Base-by-base conservation (phyloP, 345 rosid genomes). In the Anastatica hierochuntica region DNA sequence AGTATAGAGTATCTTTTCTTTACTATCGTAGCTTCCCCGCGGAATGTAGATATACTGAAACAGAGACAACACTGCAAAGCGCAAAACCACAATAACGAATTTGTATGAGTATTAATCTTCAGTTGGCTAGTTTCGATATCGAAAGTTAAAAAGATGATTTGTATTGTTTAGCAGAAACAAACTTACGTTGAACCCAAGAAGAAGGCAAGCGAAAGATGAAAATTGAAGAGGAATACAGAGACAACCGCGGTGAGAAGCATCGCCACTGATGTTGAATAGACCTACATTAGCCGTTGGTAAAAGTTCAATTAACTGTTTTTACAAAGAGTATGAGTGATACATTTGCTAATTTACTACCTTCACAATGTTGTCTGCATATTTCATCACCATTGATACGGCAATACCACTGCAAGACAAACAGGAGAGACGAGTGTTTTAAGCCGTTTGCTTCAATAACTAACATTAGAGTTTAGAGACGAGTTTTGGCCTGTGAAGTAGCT, bases 371-470 rank as follows among this genome's bases (percentile, higher is more conserved):
- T 92, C 95, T 11, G 96, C 98, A 60, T 77, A 88, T 58, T 92
- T 92, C 98, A 92, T 92, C 39, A 92, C 96, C 98, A 92, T 84
- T 4, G 98, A 88, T 17, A 88, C 98, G 29, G 96, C 98, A 42
- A 88, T 77, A 38, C 98, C 98, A 78, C 96, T 88, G 79, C 72
- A 66, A 26, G 64, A 27, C 40, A 2, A 39, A 51, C n/a, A 36
- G 14, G 38, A 14, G 19, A 29, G 18, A 47, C 19, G 5, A 51
- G 29, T 57, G 43, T 51, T 35, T 54, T 47, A 23, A 23, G n/a
- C n/a, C n/a, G n/a, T 27, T 33, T 38, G 15, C 45, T 43, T 44
- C 49, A 15, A 21, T 7, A 43, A 35, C 26, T 43, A n/a, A 44
- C 2, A 35, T 13, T 33, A 14, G 36, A 44, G 29, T n/a, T 30